Conservation (phyloP, 176 grass and related monocot genomes). For the Stipa capillata region DNA sequence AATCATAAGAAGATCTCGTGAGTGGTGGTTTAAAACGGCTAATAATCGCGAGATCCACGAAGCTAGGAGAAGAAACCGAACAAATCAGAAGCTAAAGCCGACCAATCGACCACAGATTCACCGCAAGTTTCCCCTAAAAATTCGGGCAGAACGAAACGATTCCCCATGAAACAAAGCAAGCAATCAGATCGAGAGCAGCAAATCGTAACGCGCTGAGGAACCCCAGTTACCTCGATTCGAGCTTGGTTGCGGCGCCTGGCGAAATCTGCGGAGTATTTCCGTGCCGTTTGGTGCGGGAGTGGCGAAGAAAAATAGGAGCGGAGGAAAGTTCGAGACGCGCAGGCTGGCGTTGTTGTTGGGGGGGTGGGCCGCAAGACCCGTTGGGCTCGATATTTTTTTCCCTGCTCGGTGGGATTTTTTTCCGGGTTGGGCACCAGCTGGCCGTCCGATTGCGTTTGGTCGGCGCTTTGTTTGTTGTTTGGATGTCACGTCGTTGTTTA, state of each 20-base stretch:
- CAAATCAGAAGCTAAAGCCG: neutral
- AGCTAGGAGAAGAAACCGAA: neutral
- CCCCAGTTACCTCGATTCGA: conserved; percentile 17
- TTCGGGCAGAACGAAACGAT: neutral
- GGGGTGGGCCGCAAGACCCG: neutral
- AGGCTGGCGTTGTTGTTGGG: neutral
- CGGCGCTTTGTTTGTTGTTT: neutral
- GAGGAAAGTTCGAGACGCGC: conserved; percentile 25
- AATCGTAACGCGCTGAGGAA: neutral
- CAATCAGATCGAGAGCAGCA: neutral
- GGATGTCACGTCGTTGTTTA: neutral
- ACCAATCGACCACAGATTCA: neutral
- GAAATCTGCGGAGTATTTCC: neutral
- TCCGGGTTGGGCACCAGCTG: neutral
- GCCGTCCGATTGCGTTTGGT: neutral
- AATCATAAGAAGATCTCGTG: neutral
- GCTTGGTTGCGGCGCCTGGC: neutral
- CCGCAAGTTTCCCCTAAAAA: neutral
- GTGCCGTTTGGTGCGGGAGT: neutral
- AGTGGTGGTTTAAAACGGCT: too few relatives aligned
- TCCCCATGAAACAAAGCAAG: neutral
- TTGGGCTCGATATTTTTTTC: neutral
- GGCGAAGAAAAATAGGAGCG: neutral
- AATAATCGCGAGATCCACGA: neutral
- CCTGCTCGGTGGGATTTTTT: neutral